Conservation (phyloP, 2,329 filamentous ascomycete species). For the Pseudogymnoascus sp. region DNA sequence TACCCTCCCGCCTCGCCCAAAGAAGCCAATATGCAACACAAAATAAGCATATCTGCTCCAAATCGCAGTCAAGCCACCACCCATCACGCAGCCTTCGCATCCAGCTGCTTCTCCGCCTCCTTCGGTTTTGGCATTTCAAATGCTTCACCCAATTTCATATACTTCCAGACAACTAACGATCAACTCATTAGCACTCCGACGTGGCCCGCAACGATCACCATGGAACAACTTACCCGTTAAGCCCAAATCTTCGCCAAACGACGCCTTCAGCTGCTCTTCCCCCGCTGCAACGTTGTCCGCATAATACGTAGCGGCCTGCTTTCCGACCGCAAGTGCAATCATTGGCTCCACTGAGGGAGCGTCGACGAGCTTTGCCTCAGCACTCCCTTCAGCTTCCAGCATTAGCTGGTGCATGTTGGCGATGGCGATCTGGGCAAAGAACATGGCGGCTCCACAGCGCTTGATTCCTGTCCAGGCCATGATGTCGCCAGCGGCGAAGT, state of each 20-base stretch:
- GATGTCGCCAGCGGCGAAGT: conserved; percentile 66
- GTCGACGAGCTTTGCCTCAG: conserved; percentile 39
- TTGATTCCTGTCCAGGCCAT: conserved; percentile 71
- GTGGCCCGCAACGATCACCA: neutral
- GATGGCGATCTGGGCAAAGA: conserved; percentile 60
- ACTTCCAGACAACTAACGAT: neutral
- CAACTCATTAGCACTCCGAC: neutral
- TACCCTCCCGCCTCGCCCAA: neutral
- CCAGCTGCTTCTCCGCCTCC: neutral
- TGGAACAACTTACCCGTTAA: conserved; percentile 32
- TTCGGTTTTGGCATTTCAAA: neutral
- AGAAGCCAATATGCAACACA: neutral
- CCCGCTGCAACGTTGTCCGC: conserved; percentile 51
- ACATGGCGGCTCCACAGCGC: conserved; percentile 68
- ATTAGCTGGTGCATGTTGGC: conserved; percentile 62
- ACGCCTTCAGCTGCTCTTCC: conserved; percentile 53
- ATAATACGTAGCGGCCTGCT: conserved; percentile 58
- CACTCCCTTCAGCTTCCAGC: conserved; percentile 35
- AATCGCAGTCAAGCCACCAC: neutral
- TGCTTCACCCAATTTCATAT: neutral
- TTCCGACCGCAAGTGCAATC: conserved; percentile 66
- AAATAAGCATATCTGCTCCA: neutral
- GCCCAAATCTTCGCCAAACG: conserved; percentile 63
- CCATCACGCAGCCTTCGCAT: neutral
- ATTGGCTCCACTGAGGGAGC: conserved; percentile 52